Evolutionary conservation across 2,329 filamentous ascomycete genomes (phyloP).

Genomic region (Nannizziopsis barbatae): DNA sequence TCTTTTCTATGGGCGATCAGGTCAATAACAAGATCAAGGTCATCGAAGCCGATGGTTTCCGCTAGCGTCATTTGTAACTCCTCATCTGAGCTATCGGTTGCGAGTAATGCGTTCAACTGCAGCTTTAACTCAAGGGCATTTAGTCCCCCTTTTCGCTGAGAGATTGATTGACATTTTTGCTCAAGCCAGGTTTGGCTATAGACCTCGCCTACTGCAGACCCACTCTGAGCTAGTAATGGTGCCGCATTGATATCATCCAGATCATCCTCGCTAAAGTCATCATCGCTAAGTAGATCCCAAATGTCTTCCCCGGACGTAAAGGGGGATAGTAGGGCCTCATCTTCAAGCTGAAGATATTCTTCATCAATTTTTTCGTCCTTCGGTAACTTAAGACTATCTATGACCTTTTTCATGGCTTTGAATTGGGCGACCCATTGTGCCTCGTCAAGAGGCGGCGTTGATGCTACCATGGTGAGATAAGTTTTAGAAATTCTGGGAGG

Average conservation of each 20-base stretch:
- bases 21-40: constrained; percentile 85
- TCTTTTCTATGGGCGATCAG: constrained; percentile 66
- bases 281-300: constrained; percentile 82
- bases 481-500: neutral
- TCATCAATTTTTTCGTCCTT: constrained; percentile 43
- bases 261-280: constrained; percentile 56
- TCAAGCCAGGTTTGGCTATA: constrained; percentile 61
- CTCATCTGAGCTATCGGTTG: constrained; percentile 60
- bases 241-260: constrained; percentile 44
- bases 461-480: neutral
- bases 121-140: constrained; percentile 59
- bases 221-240: constrained; percentile 17
- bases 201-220: constrained; percentile 14
- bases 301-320: constrained; percentile 55
- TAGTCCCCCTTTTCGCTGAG: constrained; percentile 54
- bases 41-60: constrained; percentile 84
- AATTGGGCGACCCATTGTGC: constrained; percentile 76
- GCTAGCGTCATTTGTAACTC: constrained; percentile 84
- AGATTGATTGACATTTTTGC: constrained; percentile 55
- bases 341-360: constrained; percentile 49
- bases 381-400: constrained; percentile 58
- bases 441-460: constrained; percentile 27
- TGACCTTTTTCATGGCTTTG: constrained; percentile 71
- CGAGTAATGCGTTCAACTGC: constrained; percentile 65
- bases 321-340: constrained; percentile 52